Base-by-base conservation (phyloP, 140 eudicot genomes). In the Senecio squalidus region DNA sequence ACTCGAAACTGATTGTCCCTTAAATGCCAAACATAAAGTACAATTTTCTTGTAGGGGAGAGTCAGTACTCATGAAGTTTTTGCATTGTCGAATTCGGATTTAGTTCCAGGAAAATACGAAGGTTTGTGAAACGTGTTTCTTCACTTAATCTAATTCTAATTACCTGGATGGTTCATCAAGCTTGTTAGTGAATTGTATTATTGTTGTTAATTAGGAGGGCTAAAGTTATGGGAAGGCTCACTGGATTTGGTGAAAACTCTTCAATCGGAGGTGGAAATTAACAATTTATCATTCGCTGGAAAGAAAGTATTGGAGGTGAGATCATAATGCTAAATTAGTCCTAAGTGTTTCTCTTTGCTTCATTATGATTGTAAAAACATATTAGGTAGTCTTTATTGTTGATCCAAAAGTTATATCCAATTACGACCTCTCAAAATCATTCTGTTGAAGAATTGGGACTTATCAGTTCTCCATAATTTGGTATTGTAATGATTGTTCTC, bases 221-320 rank as follows among this genome's bases (percentile, higher is more conserved):
- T 91, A 67, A 91, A 91, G 71, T 63, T 91, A 29, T 91, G 98
- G 98, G 98, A 91, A 81, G 98, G 98, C 17, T 91, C 98, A n/a
- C 67, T 86, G 34, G 98, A 91, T 83, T 74, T 91, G 40, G 77
- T 91, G 4, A 76, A 74, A 56, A 64, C 84, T 60, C 91, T 91
- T 29, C 58, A 60, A 27, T 68, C 84, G 0, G 96, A 91, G 64
- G 53, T 76, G 47, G 74, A 78, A 79, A 67, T 66, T 36, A 82
- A 79, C 39, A 62, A 27, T 16, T 55, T 91, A 52, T 69, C 86
- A 33, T 68, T 83, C 22, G 50, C 5, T 10, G 94, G 96, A 18
- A 86, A 83, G 74, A 72, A 80, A 62, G 88, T 91, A 36, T 71
- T 91, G 71, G 98, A 91, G 97, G 96, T 88, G 83, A 69, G 81